Base-by-base conservation (phyloP, 2,329 filamentous ascomycete genomes). In the Fusarium xylarioides region DNA sequence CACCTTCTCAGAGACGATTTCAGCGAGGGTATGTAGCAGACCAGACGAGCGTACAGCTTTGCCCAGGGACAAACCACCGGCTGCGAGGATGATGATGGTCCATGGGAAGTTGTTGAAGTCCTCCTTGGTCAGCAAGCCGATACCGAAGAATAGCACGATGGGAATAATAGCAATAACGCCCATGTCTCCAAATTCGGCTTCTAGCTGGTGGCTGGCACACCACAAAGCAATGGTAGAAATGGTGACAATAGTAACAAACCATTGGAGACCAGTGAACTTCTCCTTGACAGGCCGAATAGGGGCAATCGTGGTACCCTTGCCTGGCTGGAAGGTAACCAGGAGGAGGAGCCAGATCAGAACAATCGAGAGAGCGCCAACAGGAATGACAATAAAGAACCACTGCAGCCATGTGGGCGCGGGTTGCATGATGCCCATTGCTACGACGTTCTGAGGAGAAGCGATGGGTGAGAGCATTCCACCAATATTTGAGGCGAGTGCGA, bases 31-130 rank as follows among this genome's bases (percentile, higher is more conserved):
- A 80, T 97, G 93, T 37, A 99, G 86, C 16, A 99, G 87, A 4
- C 96, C 96, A 0, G 95, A 98, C 1, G 94, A 96, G 72, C 95
- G 95, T 66, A 99, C 96, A 0, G 95, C 93, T 81, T 97, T 98
- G 63, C 96, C 96, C 0, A 99, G 90, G 3, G 95, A 95, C 38
- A 99, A 85, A 12, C 96, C 96, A 52, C 96, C 96, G 1, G 96
- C 95, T 1, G 96, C 96, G 26, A 99, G 91, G 78, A 99, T 98
- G 83, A 99, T 98, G 82, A 99, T 99, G 26, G 97, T 99, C 96
- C 96, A 99, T 43, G 98, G 92, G 82, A 99, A 99, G 82, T 99
- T 99, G 86, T 99, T 99, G 81, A 99, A 99, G 83, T 99, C 96
- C 83, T 98, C 96, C 83, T 98, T 99, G 54, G 95, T 98, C 37